phyloP scores from a whole-genome alignment of 208 protist species.

The Leptomonas pyrrhocoris region DNA sequence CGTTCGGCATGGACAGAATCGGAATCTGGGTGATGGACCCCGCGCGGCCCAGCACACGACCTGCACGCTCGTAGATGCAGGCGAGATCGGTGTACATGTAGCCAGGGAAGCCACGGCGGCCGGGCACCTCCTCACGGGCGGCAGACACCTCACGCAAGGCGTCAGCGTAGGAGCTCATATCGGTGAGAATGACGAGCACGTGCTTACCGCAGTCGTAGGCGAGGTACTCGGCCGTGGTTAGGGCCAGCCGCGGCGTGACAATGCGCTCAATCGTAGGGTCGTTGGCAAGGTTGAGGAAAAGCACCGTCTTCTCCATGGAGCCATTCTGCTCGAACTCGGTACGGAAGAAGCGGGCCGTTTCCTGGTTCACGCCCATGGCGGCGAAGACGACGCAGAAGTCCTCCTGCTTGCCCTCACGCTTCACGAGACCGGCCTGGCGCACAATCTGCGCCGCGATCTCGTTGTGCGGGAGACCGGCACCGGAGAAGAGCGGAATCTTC shows the following conservation, averaged over 20 bases:
- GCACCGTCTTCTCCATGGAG: conserved; percentile 97
- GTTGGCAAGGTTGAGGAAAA: conserved; percentile 99
- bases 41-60: conserved; percentile 97
- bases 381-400: conserved; percentile 99
- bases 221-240: conserved; percentile 99
- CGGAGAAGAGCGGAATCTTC: conserved; percentile 99
- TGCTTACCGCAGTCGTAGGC: conserved; percentile 99
- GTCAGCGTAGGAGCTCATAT: conserved; percentile 99
- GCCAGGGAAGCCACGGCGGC: conserved; percentile 99
- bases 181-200: conserved; percentile 99
- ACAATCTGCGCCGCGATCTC: conserved; percentile 99
- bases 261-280: conserved; percentile 99
- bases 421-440: conserved; percentile 99
- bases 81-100: conserved; percentile 99
- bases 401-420: conserved; percentile 90
- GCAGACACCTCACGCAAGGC: conserved; percentile 99
- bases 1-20: conserved; percentile 99
- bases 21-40: conserved; percentile 99
- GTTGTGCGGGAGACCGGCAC: conserved; percentile 99
- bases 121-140: conserved; percentile 99
- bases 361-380: conserved; percentile 99
- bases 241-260: conserved; percentile 99
- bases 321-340: conserved; percentile 99
- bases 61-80: conserved; percentile 99
- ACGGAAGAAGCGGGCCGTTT: conserved; percentile 99